Percentiles rank a stretch among this genome's conserved stretches.
Conservation (phyloP, 78 protist genomes). For the Polysphondylium violaceum region DNA sequence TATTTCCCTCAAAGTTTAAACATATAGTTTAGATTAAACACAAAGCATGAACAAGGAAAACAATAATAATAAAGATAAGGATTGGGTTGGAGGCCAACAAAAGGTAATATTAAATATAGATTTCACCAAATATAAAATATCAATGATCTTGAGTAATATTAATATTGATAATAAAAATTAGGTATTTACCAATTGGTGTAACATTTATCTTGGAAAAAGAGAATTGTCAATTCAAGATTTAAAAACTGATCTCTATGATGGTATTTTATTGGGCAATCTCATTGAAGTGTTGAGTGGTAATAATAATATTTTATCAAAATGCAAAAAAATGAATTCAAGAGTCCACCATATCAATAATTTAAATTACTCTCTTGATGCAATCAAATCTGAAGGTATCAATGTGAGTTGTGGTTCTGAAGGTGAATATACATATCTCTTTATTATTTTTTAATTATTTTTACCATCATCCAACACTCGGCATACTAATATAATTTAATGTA, state of each 20-base stretch:
- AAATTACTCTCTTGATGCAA: constrained; percentile 20
- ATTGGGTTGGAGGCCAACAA: not conserved
- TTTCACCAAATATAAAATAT: not conserved
- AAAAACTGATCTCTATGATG: constrained; percentile 79
- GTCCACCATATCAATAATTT: constrained; percentile 66
- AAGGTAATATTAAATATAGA: not conserved
- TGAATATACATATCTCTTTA: too few relatives aligned
- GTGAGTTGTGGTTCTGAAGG: constrained; percentile 67
- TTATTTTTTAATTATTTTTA: too few relatives aligned
- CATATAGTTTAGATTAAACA: too few relatives aligned
- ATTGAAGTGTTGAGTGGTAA: constrained; percentile 84
- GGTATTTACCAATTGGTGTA: constrained; percentile 92
- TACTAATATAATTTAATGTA: too few relatives aligned
- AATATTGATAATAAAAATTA: not conserved
- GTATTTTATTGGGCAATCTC: constrained; percentile 77
- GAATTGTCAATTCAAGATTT: constrained; percentile 78
- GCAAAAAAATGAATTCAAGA: not conserved
- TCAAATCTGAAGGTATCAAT: constrained; percentile 49
- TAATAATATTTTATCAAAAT: not conserved
- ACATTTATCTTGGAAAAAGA: constrained; percentile 68
- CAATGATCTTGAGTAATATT: not conserved
- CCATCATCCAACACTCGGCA: too few relatives aligned
- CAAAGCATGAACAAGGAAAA: not conserved
- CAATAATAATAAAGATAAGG: not conserved
- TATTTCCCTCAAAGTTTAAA: too few relatives aligned